Evolutionary conservation across 2,329 filamentous ascomycete genomes (phyloP).

Genomic region (Beauveria rudraprayagi): DNA sequence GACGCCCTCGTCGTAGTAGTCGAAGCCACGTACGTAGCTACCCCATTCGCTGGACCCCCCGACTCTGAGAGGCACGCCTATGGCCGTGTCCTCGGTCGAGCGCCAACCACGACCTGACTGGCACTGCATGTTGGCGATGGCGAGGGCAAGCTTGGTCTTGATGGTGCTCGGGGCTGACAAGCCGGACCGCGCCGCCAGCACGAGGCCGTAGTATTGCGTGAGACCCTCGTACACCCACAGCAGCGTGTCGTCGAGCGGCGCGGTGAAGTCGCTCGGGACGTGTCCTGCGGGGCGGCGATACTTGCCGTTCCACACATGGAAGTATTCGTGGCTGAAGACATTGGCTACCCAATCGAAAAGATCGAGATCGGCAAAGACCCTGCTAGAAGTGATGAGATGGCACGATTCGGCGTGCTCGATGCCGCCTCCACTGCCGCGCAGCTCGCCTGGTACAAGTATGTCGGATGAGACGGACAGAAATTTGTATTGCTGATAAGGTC

Average conservation of each 20-base stretch:
- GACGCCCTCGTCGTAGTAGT: constrained; percentile 10
- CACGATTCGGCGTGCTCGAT: constrained; percentile 10
- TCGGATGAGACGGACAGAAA: not conserved
- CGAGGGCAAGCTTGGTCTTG: not conserved
- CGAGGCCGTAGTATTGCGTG: constrained; percentile 10
- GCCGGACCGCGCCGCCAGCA: constrained; percentile 8
- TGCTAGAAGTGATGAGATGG: not conserved
- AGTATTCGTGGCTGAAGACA: constrained; percentile 10
- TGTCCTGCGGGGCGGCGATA: constrained; percentile 12
- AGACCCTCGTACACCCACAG: constrained; percentile 13
- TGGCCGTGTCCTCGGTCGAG: constrained; percentile 10
- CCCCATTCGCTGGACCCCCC: not conserved
- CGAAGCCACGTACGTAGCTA: not conserved
- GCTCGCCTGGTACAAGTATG: not conserved
- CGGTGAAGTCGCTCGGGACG: constrained; percentile 5
- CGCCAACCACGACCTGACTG: constrained; percentile 9
- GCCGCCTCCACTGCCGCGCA: not conserved
- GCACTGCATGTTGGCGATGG: not conserved
- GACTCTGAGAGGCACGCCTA: constrained; percentile 2
- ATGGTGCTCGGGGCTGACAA: not conserved
- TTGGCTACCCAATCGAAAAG: not conserved
- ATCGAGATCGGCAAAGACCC: not conserved
- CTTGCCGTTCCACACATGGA: constrained; percentile 12
- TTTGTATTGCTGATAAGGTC: not conserved
- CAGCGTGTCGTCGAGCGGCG: constrained; percentile 10